These are phyloP conservation scores for Hirschioporus abietinus DNA, from an alignment of 768 basidiomycete species.

Conservation along the genomic window DNA sequence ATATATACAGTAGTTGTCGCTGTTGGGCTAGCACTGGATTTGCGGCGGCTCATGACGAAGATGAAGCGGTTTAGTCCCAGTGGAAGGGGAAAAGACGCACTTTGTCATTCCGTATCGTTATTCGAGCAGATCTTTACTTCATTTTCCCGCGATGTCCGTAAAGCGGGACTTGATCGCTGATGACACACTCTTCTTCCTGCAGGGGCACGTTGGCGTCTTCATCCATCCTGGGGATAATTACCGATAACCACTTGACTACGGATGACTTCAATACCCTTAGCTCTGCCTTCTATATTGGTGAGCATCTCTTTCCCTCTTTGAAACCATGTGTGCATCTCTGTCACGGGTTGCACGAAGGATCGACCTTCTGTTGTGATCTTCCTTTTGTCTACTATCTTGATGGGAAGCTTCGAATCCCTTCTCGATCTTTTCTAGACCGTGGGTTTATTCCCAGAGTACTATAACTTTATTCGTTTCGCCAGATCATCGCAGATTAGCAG, in stretches of 20 bases:
- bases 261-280: conserved; percentile 15
- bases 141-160: neutral
- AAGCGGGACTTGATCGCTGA: neutral
- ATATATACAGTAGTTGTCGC: neutral
- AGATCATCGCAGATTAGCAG: neutral
- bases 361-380: neutral
- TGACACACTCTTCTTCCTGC: neutral
- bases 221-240: conserved; percentile 16
- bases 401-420: neutral
- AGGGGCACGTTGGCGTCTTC: conserved; percentile 15
- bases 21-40: neutral
- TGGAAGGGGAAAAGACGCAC: neutral
- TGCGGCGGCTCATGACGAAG: neutral
- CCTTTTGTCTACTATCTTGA: neutral
- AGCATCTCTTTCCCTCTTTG: neutral
- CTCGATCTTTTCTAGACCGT: neutral
- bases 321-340: neutral
- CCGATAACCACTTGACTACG: conserved; percentile 14
- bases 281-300: conserved; percentile 16
- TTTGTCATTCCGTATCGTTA: neutral
- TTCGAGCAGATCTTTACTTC: neutral
- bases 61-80: neutral
- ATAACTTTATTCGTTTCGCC: neutral
- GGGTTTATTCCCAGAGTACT: neutral
- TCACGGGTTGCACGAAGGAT: neutral